Base-by-base conservation (phyloP, 1,284 basidiomycete genomes). In the Pseudozyma hubeiensis region DNA sequence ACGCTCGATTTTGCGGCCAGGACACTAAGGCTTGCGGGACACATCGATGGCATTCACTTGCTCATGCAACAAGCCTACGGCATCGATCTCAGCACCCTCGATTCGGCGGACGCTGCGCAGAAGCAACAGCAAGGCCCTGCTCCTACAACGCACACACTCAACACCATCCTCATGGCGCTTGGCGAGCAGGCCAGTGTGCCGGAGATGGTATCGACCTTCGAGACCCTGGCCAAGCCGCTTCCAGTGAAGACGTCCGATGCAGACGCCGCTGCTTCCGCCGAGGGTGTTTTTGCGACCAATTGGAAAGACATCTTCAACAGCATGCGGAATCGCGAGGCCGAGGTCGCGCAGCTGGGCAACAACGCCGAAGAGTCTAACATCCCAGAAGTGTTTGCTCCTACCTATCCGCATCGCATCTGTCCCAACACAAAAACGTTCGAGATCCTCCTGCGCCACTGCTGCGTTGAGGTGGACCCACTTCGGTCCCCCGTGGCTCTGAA, bases 121-220 rank as follows among this genome's bases (percentile, higher is more conserved):
- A 50, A 35, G 40, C 48, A 57, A 49, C 49, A 49, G 17, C 33
- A 53, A 39, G 55, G 64, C 19, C 5, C 61, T 14, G 48, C 62
- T 16, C 74, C 77, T 10, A 78, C 65, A 10, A 70, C 74, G 16
- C 74, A 82, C 53, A 80, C 79, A 11, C 77, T 84, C 56, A 81
- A 83, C 59, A 82, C 79, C 24, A 64, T 78, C 49, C 65, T 84
- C 29, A 77, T 80, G 79, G 78, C 81, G 19, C 75, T 84, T 24
- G 82, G 81, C n/a, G 81, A 83, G 52, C 78, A 81, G 46, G 74
- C 69, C 16, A 74, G 56, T 3, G 78, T 79, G n/a, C 65, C 75
- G 2, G 71, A 82, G 50, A 84, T 84, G 82, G 53, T 81, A 4
- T 54, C 71, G 16, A 76, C 81, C 8, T 84, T 75, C 68, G 82